Evolutionary conservation across 805 yeast genomes (phyloP).

Genomic region (Saturnispora kantuleensis): DNA sequence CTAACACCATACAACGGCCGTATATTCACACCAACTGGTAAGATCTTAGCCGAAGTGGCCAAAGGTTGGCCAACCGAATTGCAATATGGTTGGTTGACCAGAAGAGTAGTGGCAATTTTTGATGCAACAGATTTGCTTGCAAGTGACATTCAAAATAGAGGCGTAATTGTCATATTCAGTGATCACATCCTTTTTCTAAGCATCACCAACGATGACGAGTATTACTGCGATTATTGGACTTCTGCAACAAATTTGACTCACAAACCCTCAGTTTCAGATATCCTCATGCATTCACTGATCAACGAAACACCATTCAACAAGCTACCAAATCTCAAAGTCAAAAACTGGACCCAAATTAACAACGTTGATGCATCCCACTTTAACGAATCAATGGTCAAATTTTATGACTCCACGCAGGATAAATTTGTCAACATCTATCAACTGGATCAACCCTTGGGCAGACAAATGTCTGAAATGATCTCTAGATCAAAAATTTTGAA

Average conservation of each 20-base stretch:
- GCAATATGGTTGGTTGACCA: constrained; percentile 79
- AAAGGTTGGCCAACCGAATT: constrained; percentile 79
- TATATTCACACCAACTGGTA: constrained; percentile 86
- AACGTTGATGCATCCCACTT: constrained; percentile 43
- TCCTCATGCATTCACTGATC: constrained; percentile 80
- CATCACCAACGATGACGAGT: constrained; percentile 37
- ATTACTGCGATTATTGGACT: constrained; percentile 13
- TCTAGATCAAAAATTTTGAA: constrained; percentile 64
- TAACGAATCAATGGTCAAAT: constrained; percentile 19
- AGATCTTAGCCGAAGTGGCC: constrained; percentile 74
- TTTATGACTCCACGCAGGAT: constrained; percentile 18
- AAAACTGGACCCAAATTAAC: constrained; percentile 54
- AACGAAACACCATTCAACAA: constrained; percentile 68
- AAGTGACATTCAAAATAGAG: constrained; percentile 28
- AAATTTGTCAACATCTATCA: constrained; percentile 17
- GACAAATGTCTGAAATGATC: constrained; percentile 43
- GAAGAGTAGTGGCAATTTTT: constrained; percentile 74
- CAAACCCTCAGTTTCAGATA: constrained; percentile 60
- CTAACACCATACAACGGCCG: constrained; percentile 46
- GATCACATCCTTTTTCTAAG: constrained; percentile 64
- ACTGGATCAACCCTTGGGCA: constrained; percentile 19
- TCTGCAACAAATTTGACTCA: constrained; percentile 19
- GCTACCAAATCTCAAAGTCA: constrained; percentile 62
- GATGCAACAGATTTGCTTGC: constrained; percentile 27
- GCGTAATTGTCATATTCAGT: constrained; percentile 67